Percentiles rank a stretch among this genome's conserved stretches.
These are phyloP conservation scores for Turritis glabra DNA, from an alignment of 345 rosid genomes.

Conservation along the genomic window DNA sequence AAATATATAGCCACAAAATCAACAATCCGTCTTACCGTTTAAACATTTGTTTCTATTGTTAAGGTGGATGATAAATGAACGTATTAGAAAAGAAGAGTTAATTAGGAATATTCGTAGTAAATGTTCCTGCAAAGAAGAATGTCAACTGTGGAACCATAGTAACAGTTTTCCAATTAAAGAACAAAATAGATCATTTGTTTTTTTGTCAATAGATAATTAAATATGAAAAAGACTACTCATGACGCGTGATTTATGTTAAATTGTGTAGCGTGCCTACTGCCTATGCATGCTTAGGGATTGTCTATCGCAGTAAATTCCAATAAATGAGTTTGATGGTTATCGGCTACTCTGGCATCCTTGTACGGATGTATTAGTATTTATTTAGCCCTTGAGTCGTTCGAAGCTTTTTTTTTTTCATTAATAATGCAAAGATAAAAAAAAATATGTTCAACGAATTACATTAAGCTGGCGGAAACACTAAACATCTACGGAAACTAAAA, in stretches of 20 bases:
- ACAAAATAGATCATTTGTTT: neutral
- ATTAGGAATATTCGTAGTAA: neutral
- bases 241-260: neutral
- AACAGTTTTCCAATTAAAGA: neutral
- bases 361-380: neutral
- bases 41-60: too few relatives aligned
- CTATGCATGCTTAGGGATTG: slow-evolving; percentile 21
- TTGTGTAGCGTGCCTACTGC: slow-evolving; percentile 29
- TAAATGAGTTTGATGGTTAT: slow-evolving; percentile 13
- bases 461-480: too few relatives aligned
- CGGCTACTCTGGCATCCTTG: neutral
- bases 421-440: too few relatives aligned
- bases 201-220: neutral
- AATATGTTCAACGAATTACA: too few relatives aligned
- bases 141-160: slow-evolving; percentile 4
- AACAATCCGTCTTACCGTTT: too few relatives aligned
- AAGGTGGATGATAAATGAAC: too few relatives aligned
- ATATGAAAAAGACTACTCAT: slow-evolving; percentile 23
- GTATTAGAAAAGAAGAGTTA: neutral
- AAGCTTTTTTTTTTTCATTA: too few relatives aligned
- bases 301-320: slow-evolving; percentile 23
- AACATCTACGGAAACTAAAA: too few relatives aligned
- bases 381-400: neutral
- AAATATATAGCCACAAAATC: too few relatives aligned
- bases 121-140: slow-evolving; percentile 16